Conservation (phyloP, 2,329 filamentous ascomycete genomes). For the Alternaria longipes region DNA sequence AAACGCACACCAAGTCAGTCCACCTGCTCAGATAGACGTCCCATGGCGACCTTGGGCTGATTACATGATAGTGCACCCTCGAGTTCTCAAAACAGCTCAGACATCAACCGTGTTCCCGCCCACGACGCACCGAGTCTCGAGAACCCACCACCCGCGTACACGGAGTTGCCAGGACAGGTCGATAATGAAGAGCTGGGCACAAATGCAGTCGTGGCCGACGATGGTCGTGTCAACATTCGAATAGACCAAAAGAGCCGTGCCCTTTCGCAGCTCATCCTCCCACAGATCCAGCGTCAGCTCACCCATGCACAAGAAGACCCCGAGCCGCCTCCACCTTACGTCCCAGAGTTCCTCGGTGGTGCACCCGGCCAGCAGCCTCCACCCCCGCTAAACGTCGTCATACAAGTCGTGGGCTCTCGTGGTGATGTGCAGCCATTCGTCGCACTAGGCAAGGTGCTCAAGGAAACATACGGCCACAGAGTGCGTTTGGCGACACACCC, state of each 20-base stretch:
- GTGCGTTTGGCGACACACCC: conserved; percentile 61
- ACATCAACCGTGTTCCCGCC: conserved; percentile 25
- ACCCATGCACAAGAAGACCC: conserved; percentile 59
- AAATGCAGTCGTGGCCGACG: conserved; percentile 55
- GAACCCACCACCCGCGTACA: conserved; percentile 53
- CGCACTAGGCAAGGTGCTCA: conserved; percentile 59
- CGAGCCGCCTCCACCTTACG: conserved; percentile 72
- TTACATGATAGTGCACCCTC: conserved; percentile 18
- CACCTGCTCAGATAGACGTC: not conserved
- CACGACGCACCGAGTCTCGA: conserved; percentile 25
- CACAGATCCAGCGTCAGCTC: conserved; percentile 51
- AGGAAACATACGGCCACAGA: conserved; percentile 59
- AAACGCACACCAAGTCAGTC: conserved; percentile 23
- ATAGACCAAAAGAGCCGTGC: conserved; percentile 51
- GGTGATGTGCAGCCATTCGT: conserved; percentile 63
- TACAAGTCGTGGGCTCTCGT: conserved; percentile 60
- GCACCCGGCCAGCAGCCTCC: conserved; percentile 65
- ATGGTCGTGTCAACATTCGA: conserved; percentile 54
- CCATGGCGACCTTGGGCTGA: conserved; percentile 19
- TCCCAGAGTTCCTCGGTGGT: conserved; percentile 76
- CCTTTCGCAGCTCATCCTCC: conserved; percentile 50
- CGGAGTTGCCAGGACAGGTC: conserved; percentile 53
- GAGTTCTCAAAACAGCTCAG: conserved; percentile 25
- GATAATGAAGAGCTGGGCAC: conserved; percentile 53
- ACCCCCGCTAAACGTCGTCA: conserved; percentile 59